phyloP scores from a whole-genome alignment of 73 alveolate species.

The Uronychia binucleata region DNA sequence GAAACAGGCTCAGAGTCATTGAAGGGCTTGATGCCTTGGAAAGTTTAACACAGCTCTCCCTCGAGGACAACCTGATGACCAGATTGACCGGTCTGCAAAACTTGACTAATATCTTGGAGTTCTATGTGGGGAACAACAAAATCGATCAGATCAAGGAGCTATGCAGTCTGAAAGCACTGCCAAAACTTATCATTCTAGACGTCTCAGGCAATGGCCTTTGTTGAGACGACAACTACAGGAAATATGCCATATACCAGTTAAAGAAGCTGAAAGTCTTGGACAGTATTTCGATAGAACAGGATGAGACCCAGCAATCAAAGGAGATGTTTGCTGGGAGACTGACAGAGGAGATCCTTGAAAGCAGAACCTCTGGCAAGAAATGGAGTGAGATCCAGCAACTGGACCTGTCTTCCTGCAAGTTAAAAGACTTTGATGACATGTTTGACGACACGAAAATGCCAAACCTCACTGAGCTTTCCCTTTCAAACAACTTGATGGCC shows the following conservation, averaged over 20 bases:
- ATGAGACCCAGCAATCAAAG: slow-evolving; percentile 78
- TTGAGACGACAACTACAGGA: slow-evolving; percentile 72
- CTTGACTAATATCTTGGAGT: slow-evolving; percentile 84
- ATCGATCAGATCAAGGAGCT: slow-evolving; percentile 75
- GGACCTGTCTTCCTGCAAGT: slow-evolving; percentile 67
- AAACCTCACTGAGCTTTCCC: slow-evolving; percentile 72
- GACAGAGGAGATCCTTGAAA: slow-evolving; percentile 83
- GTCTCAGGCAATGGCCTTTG: slow-evolving; percentile 77
- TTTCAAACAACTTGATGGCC: slow-evolving; percentile 59
- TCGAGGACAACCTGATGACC: slow-evolving; percentile 90
- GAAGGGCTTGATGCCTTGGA: slow-evolving; percentile 72
- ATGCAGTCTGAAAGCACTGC: slow-evolving; percentile 55
- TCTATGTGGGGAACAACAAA: slow-evolving; percentile 93
- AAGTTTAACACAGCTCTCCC: slow-evolving; percentile 84
- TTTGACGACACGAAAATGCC: slow-evolving; percentile 72
- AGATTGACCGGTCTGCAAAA: slow-evolving; percentile 82
- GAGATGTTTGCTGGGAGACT: slow-evolving; percentile 84
- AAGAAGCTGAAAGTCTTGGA: slow-evolving; percentile 84
- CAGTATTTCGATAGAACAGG: slow-evolving; percentile 73
- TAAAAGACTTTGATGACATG: slow-evolving; percentile 84
- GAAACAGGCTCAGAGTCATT: slow-evolving; percentile 73
- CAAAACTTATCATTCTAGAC: slow-evolving; percentile 82
- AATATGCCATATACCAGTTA: slow-evolving; percentile 72
- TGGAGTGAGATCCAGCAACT: slow-evolving; percentile 65
- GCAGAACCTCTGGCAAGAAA: slow-evolving; percentile 59